Evolutionary conservation across 805 yeast species (phyloP).

Genomic region (Zygoascus biomembranicola): DNA sequence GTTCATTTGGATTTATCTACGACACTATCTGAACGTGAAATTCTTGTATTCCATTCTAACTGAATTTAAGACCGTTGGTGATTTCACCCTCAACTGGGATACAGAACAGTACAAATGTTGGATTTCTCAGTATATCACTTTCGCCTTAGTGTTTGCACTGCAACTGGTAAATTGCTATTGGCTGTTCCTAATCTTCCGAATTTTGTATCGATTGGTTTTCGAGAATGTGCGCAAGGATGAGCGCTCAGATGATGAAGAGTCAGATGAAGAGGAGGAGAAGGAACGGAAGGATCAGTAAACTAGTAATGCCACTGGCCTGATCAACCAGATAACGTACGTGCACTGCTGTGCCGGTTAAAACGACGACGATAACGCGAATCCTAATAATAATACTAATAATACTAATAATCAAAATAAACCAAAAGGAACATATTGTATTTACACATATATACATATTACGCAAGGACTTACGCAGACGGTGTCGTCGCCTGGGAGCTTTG

Average conservation of each 20-base stretch:
- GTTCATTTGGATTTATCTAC: constrained; percentile 71
- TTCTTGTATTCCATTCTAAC: constrained; percentile 56
- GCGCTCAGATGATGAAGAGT: constrained; percentile 79
- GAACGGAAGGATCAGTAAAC: neutral
- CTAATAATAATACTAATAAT: neutral
- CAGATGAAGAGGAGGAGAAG: constrained; percentile 33
- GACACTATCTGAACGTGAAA: constrained; percentile 76
- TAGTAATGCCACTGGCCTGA: neutral
- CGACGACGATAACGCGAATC: neutral
- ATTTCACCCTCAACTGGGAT: constrained; percentile 69
- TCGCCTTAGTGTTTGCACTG: constrained; percentile 63
- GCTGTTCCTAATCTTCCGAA: constrained; percentile 74
- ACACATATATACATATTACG: neutral
- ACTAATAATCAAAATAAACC: neutral
- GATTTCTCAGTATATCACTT: constrained; percentile 88
- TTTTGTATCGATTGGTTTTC: constrained; percentile 56
- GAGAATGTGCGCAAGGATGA: constrained; percentile 66
- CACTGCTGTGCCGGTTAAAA: too few species aligned
- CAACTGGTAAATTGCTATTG: constrained; percentile 85
- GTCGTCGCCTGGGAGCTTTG: neutral
- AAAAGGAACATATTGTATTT: neutral
- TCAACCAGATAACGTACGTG: too few species aligned
- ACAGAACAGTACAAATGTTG: constrained; percentile 94
- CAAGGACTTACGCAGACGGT: neutral
- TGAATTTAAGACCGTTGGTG: constrained; percentile 81